Evolutionary conservation across 108 stramenopile genomes (phyloP), one percentile per base, ranked within the genome.

Genomic region (Hondaea fermentalgiana): DNA sequence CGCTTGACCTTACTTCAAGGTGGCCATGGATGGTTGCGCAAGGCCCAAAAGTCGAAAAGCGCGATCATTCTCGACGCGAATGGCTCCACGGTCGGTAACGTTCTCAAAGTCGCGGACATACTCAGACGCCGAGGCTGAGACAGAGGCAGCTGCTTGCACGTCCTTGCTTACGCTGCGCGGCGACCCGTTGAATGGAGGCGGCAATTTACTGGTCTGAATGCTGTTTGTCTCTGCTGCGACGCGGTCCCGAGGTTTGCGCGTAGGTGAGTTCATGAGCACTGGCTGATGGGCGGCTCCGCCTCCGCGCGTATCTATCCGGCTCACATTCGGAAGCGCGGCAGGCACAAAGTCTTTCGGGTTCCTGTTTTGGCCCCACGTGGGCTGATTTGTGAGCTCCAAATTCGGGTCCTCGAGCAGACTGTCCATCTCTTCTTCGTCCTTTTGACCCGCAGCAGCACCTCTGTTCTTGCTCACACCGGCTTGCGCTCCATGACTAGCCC

Each of bases 351-450:
- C 76, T 35, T 83, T 83, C 25, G 76, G 49, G n/a, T 12, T 28
- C n/a, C 76, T 10, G 76, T 83, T 83, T 35, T 83, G 76, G 51
- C 76, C 76, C 76, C 76, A 83, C 23, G 45, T 53, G 19, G 76
- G 51, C n/a, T 53, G 45, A 12, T 83, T 47, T 45, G 28, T 53
- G 49, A 83, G 45, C 19, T 47, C 10, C 1, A 83, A 16, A 23
- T 83, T 83, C 25, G 45, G 51, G 76, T 83, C 76, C 42, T 69
- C 64, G 3, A 69, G 64, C 3, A 69, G 25, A 17, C 64, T 69
- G 8, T 69, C 64, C 25, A 69, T 69, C 42, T 69, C 64, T 8
- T 69, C 64, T 2, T 69, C 64, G 42, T 69, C 64, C 8, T 17
- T 23, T 6, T 6, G 35, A 17, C 42, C 64, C 10, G 6, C 21